Conservation (phyloP, 2,329 filamentous ascomycete species). For the Scleromitrula shiraiana region DNA sequence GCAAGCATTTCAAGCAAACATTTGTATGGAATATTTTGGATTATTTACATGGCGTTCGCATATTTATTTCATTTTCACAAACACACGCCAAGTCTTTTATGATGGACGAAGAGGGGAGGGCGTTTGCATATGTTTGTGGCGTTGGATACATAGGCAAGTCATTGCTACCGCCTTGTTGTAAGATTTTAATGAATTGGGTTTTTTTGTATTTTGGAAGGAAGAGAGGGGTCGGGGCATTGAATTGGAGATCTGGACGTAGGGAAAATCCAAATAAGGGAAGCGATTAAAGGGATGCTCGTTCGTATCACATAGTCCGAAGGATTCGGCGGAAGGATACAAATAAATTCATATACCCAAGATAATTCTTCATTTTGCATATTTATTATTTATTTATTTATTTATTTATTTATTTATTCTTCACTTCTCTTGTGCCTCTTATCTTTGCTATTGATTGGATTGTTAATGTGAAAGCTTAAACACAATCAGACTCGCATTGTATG, state of each 20-base stretch:
- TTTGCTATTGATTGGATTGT: no score
- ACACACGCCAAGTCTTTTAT: constrained; percentile 8
- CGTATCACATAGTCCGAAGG: not conserved
- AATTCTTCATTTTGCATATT: not conserved
- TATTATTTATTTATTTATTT: not conserved
- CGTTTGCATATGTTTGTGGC: constrained; percentile 11
- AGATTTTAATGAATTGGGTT: constrained; percentile 10
- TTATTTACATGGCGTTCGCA: constrained; percentile 6
- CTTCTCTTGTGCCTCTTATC: not conserved
- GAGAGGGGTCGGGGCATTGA: not conserved
- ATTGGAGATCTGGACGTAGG: not conserved
- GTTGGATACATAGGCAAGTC: constrained; percentile 11
- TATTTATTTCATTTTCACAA: constrained; percentile 4
- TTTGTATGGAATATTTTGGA: constrained; percentile 8
- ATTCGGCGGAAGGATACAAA: not conserved
- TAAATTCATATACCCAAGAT: constrained; percentile 9
- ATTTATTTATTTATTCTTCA: not conserved
- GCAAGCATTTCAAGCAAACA: constrained; percentile 8
- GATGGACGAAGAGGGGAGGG: constrained; percentile 10
- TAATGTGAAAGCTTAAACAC: no score
- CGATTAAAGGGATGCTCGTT: not conserved
- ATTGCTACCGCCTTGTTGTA: constrained; percentile 9
- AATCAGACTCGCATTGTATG: no score
- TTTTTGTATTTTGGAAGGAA: constrained; percentile 3
- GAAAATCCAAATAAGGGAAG: not conserved